phyloP scores from a whole-genome alignment of 306 rosid species.

The Pueraria montana region DNA sequence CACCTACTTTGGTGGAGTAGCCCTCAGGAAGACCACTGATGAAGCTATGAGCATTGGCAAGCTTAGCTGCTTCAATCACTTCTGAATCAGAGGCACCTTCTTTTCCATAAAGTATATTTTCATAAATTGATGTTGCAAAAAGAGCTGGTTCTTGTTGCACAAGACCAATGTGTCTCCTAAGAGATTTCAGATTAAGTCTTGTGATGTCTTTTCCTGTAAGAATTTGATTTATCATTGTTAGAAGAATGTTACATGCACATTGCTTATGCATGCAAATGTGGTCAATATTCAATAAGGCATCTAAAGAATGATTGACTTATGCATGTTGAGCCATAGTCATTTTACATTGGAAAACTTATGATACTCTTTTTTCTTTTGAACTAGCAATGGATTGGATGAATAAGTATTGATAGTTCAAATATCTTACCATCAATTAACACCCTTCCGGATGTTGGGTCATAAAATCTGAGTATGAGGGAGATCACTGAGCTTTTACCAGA shows the following conservation, averaged over 20 bases:
- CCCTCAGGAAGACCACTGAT: conserved; percentile 93
- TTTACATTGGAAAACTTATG: neutral
- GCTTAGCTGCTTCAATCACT: conserved; percentile 91
- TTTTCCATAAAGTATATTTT: conserved; percentile 85
- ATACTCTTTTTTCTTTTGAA: neutral
- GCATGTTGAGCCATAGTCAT: neutral
- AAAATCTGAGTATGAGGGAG: conserved; percentile 87
- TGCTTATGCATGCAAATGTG: neutral
- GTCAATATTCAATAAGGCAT: conserved; percentile 8
- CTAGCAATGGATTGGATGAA: neutral
- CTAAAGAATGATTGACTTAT: conserved; percentile 3
- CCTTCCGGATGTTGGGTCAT: conserved; percentile 83
- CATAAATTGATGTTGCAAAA: conserved; percentile 86
- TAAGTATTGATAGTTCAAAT: conserved; percentile 25
- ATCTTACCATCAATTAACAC: conserved; percentile 89
- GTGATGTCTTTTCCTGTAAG: conserved; percentile 84
- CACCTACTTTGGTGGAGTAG: conserved; percentile 94
- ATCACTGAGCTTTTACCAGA: conserved; percentile 99
- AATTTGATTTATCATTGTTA: conserved; percentile 43
- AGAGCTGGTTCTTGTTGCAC: conserved; percentile 99
- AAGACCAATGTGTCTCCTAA: conserved; percentile 84
- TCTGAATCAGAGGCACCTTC: conserved; percentile 91
- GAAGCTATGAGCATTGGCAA: conserved; percentile 87
- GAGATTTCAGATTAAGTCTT: conserved; percentile 79
- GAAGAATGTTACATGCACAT: conserved; percentile 1